phyloP scores from a whole-genome alignment of 116 monocot genomes.

The Trichopus zeylanicus region DNA sequence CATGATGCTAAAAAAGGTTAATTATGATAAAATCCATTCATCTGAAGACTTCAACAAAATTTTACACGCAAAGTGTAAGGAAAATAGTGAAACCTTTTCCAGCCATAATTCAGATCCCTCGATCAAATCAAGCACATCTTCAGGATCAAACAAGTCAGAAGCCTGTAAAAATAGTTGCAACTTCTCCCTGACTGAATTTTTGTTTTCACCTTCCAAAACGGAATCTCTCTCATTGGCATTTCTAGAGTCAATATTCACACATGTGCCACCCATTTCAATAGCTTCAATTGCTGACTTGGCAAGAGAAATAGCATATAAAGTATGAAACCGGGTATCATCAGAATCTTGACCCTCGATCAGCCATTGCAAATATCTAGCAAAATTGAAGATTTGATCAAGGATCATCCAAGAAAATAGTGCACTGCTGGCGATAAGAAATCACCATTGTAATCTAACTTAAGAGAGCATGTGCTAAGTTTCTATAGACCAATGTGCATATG shows the following conservation, averaged over 20 bases:
- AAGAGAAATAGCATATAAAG: constrained; percentile 93
- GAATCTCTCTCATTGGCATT: constrained; percentile 17
- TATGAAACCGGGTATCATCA: constrained; percentile 78
- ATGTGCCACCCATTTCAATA: constrained; percentile 13
- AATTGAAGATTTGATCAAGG: constrained; percentile 2
- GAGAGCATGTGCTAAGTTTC: too few relatives aligned
- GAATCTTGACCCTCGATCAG: constrained; percentile 93
- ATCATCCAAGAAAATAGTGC: not conserved
- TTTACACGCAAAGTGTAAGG: not conserved
- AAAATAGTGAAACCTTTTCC: constrained; percentile 62
- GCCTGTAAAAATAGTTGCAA: constrained; percentile 82
- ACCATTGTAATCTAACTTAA: too few relatives aligned
- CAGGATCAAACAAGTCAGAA: constrained; percentile 94
- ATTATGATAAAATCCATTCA: not conserved
- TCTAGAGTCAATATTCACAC: constrained; percentile 10
- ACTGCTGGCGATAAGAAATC: not conserved
- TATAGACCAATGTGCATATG: too few relatives aligned
- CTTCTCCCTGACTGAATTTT: constrained; percentile 52
- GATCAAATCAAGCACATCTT: constrained; percentile 79
- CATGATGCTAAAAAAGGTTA: too few relatives aligned
- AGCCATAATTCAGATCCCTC: constrained; percentile 87
- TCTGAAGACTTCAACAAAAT: not conserved
- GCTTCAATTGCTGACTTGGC: constrained; percentile 68
- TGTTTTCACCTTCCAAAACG: constrained; percentile 15
- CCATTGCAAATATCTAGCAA: constrained; percentile 93